A percentile compares a stretch with the other conserved stretches of the same genome.
Evolutionary conservation across 768 basidiomycete species (phyloP).

Genomic region (Leccinellum luteum): DNA sequence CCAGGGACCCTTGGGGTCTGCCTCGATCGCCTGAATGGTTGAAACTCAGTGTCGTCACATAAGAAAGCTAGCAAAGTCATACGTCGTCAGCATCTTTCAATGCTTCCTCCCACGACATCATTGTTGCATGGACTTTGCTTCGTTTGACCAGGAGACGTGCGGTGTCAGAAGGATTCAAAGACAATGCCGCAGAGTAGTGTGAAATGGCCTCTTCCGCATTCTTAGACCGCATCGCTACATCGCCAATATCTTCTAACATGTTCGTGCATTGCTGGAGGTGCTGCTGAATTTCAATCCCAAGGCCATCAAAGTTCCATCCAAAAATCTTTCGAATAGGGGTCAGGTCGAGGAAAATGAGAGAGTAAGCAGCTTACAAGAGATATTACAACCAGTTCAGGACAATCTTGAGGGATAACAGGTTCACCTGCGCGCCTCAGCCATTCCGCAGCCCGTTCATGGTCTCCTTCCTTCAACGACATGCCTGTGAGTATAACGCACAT

Average conservation of each 20-base stretch:
- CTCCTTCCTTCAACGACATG: background rate
- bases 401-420: background rate
- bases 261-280: background rate
- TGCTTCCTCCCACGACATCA: background rate
- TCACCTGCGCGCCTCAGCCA: background rate
- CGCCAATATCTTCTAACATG: background rate
- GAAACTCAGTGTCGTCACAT: background rate
- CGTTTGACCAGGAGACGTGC: slow-evolving; percentile 3
- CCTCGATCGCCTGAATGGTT: background rate
- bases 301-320: slow-evolving; percentile 12
- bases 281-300: background rate
- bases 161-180: background rate
- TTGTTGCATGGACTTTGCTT: background rate
- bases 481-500: background rate
- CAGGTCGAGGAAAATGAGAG: background rate
- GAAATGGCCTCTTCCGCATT: background rate
- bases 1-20: background rate
- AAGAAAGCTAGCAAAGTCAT: no score
- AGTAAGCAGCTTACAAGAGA: slow-evolving; percentile 4
- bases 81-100: background rate
- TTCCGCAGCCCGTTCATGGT: background rate
- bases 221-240: background rate
- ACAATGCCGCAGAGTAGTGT: no score
- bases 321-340: slow-evolving; percentile 1
- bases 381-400: background rate